Conservation (phyloP, 176 grass and related monocot genomes). For the Eleusine coracana region DNA sequence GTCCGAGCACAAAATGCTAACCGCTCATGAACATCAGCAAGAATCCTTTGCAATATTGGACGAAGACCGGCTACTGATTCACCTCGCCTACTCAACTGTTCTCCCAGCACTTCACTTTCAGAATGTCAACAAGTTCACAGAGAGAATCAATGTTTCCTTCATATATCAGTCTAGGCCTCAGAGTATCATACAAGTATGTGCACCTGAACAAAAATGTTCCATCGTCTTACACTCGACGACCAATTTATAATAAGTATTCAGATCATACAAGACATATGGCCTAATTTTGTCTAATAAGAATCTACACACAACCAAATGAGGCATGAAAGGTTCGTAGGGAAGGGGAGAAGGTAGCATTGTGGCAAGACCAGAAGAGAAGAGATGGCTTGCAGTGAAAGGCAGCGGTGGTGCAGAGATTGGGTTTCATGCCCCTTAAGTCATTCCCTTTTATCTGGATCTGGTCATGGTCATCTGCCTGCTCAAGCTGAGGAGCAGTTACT, state of each 20-base stretch:
- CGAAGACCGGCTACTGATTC: slow-evolving; percentile 78
- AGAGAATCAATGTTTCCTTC: slow-evolving; percentile 92
- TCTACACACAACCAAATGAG: not conserved
- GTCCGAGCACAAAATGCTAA: slow-evolving; percentile 96
- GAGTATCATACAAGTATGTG: slow-evolving; percentile 92
- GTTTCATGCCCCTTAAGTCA: not conserved
- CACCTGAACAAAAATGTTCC: slow-evolving; percentile 58
- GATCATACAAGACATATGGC: not conserved
- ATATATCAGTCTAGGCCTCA: slow-evolving; percentile 94
- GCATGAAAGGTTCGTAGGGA: not conserved
- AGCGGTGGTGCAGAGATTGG: not conserved
- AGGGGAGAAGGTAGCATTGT: not conserved
- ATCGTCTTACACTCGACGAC: slow-evolving; percentile 19
- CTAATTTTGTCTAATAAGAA: not conserved
- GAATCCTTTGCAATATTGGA: slow-evolving; percentile 87
- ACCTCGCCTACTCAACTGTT: slow-evolving; percentile 71
- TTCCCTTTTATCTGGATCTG: not conserved
- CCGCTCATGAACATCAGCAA: slow-evolving; percentile 92
- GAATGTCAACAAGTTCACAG: slow-evolving; percentile 91
- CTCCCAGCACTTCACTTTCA: slow-evolving; percentile 95
- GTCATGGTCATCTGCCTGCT: not conserved
- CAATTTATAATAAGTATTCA: slow-evolving; percentile 8
- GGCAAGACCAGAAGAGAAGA: not conserved
- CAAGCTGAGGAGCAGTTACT: not conserved
- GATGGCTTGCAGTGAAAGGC: not conserved